Percentiles rank a stretch among this genome's conserved stretches.
These are phyloP conservation scores for Parietichytrium sp. DNA, from an alignment of 108 stramenopile species.

Conservation along the genomic window DNA sequence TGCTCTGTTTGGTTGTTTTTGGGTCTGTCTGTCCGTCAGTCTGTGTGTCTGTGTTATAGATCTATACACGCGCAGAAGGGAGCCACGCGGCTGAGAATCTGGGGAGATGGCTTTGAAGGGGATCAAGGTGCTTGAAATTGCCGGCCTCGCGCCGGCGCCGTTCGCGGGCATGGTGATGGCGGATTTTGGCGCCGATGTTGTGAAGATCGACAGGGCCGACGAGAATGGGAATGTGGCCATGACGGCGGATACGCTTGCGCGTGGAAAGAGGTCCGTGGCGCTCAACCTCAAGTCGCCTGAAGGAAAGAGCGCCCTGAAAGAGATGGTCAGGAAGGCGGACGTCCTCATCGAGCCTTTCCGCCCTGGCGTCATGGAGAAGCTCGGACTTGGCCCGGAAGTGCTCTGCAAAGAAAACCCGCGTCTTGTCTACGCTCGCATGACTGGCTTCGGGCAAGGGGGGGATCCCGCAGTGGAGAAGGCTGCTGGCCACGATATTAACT, in stretches of 20 bases:
- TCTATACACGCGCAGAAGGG: too few species aligned
- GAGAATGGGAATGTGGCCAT: slow-evolving; percentile 14
- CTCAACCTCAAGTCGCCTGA: slow-evolving; percentile 27
- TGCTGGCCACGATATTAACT: slow-evolving; percentile 32
- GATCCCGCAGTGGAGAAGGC: slow-evolving; percentile 23
- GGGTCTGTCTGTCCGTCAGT: too few species aligned
- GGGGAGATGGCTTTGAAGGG: too few species aligned
- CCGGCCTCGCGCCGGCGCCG: slow-evolving; percentile 19
- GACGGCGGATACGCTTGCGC: neutral
- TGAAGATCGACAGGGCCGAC: neutral
- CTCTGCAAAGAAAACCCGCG: neutral
- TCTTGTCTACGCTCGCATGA: slow-evolving; percentile 32
- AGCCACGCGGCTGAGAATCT: too few species aligned
- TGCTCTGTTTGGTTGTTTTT: too few species aligned
- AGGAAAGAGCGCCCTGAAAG: neutral
- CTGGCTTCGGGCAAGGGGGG: slow-evolving; percentile 26
- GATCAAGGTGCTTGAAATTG: slow-evolving; percentile 32
- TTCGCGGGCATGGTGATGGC: slow-evolving; percentile 35
- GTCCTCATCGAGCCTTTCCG: slow-evolving; percentile 32
- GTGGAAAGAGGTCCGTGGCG: slow-evolving; percentile 28
- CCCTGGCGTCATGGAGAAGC: slow-evolving; percentile 20
- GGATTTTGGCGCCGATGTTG: slow-evolving; percentile 27
- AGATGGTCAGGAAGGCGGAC: neutral
- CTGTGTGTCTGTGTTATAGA: too few species aligned
- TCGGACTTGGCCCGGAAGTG: slow-evolving; percentile 18